Base-by-base conservation (phyloP, 129 eudicot genomes). In the Daucus carota region DNA sequence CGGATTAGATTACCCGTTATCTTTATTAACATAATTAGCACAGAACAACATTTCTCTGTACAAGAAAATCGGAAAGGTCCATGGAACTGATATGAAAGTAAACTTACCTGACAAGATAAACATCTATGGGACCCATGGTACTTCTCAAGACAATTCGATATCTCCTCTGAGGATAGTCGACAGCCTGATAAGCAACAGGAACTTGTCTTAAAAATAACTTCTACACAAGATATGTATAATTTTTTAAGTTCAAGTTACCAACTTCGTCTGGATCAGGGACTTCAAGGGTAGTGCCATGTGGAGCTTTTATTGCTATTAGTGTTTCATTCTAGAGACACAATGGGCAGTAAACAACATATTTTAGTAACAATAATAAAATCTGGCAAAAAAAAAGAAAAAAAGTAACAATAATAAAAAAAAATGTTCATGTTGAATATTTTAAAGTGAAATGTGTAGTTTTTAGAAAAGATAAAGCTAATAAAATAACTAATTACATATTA, bases 191-290 rank as follows among this genome's bases (percentile, higher is more conserved):
- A 67, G 43, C 67, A 75, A 70, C 11, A 44, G 52, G 52, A 34
- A 24, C 11, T 68, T 80, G 1, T n/a, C 26, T 74, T 77, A n/a
- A 48, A 14, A 72, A 65, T 36, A 73, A 38, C 31, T 36, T 15
- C 29, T 68, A 40, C 14, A n/a, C 26, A 81, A 9, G 68, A 42
- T 38, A 29, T 57, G 57, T 75, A 48, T 46, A 67, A 79, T 50
- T 75, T 62, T n/a, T 8, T 38, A 81, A 57, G 76, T 72, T 60
- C 80, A 1, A 40, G 69, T 29, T 52, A 38, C 34, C 73, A 84
- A 87, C 98, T 96, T 90, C 98, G 52, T 93, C 97, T 6, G 98
- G 98, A 82, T 93, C 96, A 71, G 96, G 98, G 74, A 93, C 98
- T 84, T 93, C 98, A 69, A 93, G 80, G 76, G 97, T 93, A 67